A percentile compares a stretch with the other conserved stretches of the same genome.
Conservation (phyloP, 2,329 filamentous ascomycete species). For the Xylaria hypoxylon region DNA sequence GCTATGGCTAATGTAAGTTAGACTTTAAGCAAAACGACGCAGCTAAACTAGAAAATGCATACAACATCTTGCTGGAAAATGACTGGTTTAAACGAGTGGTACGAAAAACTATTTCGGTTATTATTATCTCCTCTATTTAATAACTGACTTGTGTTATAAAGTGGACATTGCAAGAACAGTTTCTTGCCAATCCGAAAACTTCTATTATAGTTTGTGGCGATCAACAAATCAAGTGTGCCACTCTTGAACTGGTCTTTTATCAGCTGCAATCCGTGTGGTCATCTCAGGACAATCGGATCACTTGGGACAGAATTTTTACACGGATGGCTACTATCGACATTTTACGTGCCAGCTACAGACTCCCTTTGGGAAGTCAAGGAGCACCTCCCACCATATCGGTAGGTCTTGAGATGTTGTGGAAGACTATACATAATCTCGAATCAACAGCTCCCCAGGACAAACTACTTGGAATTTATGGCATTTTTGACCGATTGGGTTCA, state of each 20-base stretch:
- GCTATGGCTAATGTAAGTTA: neutral
- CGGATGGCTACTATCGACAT: too few species aligned
- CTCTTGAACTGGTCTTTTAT: too few species aligned
- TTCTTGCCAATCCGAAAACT: neutral
- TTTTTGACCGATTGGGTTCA: neutral
- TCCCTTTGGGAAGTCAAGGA: too few species aligned
- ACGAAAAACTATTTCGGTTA: neutral
- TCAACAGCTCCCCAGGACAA: constrained; percentile 22
- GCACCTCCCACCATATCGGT: too few species aligned
- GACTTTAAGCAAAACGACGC: neutral
- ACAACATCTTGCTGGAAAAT: neutral
- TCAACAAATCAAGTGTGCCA: too few species aligned
- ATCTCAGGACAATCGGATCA: too few species aligned
- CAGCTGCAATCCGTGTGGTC: too few species aligned
- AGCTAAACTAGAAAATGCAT: neutral
- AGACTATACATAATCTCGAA: neutral
- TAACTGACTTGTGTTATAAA: neutral
- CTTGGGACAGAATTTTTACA: too few species aligned
- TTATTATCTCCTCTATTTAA: neutral
- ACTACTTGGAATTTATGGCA: constrained; percentile 17
- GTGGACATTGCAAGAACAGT: constrained; percentile 23
- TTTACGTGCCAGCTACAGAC: too few species aligned
- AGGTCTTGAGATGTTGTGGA: neutral
- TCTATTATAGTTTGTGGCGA: neutral
- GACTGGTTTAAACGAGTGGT: constrained; percentile 26